Evolutionary conservation across 495 filamentous ascomycete species (phyloP).

Genomic region (Aspergillus cavernicola): DNA sequence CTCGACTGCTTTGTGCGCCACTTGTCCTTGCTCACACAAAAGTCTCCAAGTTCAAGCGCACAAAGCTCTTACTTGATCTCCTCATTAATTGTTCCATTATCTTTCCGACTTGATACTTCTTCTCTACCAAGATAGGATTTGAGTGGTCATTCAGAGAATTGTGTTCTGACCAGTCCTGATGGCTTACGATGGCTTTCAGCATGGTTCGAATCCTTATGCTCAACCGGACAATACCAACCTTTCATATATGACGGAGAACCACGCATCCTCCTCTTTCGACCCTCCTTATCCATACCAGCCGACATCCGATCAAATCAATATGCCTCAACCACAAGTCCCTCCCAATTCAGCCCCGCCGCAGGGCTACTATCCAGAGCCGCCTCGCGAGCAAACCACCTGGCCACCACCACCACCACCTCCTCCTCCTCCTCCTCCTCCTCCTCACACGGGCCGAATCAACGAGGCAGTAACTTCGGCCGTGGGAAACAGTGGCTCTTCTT

Average conservation of each 20-base stretch:
- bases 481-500: slow-evolving; percentile 28
- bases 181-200: slow-evolving; percentile 41
- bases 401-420: slow-evolving; percentile 18
- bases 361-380: slow-evolving; percentile 19
- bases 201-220: slow-evolving; percentile 25
- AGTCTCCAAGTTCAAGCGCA: background rate
- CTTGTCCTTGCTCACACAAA: slow-evolving; percentile 4
- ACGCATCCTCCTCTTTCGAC: slow-evolving; percentile 17
- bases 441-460: slow-evolving; percentile 32
- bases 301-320: slow-evolving; percentile 33
- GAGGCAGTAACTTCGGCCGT: slow-evolving; percentile 49
- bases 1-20: background rate
- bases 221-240: slow-evolving; percentile 21
- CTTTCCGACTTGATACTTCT: background rate
- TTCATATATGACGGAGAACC: slow-evolving; percentile 24
- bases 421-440: background rate
- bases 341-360: slow-evolving; percentile 19
- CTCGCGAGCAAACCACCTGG: slow-evolving; percentile 18
- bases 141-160: slow-evolving; percentile 2
- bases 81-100: background rate
- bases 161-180: slow-evolving; percentile 21
- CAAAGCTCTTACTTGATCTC: slow-evolving; percentile 4
- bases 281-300: slow-evolving; percentile 39
- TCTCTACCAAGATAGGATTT: background rate
- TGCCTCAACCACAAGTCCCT: slow-evolving; percentile 36